Conservation (phyloP, 2,329 filamentous ascomycete species). For the Colletotrichum caudatum region DNA sequence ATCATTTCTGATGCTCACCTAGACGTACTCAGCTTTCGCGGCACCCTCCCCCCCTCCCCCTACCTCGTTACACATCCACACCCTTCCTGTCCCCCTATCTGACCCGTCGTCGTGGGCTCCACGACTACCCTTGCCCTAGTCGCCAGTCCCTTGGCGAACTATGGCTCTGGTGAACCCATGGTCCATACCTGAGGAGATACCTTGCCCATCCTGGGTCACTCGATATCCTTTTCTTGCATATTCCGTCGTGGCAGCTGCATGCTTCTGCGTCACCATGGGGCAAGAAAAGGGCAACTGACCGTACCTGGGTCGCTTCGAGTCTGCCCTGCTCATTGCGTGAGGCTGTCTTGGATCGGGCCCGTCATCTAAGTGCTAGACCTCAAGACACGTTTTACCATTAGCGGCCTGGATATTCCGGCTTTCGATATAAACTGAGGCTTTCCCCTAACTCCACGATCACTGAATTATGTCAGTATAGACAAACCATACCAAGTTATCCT, state of each 20-base stretch:
- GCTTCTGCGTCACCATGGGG: constrained; percentile 38
- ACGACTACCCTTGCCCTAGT: not conserved
- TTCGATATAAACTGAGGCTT: constrained; percentile 29
- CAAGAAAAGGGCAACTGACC: constrained; percentile 31
- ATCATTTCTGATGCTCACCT: constrained; percentile 15
- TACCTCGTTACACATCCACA: not conserved
- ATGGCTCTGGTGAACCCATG: constrained; percentile 4
- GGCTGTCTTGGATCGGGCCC: constrained; percentile 29
- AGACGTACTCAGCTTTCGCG: constrained; percentile 9
- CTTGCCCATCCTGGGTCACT: constrained; percentile 8
- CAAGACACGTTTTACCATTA: not conserved
- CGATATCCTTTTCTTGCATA: constrained; percentile 18
- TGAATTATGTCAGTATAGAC: constrained; percentile 1
- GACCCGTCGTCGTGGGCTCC: constrained; percentile 21
- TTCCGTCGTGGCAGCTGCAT: constrained; percentile 21
- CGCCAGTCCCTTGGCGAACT: constrained; percentile 11
- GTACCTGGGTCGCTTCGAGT: constrained; percentile 23
- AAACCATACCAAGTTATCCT: not conserved
- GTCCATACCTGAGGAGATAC: not conserved
- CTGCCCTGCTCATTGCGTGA: constrained; percentile 37
- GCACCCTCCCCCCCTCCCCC: not conserved
- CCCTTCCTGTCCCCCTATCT: not conserved
- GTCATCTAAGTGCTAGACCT: not conserved
- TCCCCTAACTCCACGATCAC: constrained; percentile 2
- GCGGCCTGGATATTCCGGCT: constrained; percentile 21